These are phyloP conservation scores for Sporormia fimetaria DNA, from an alignment of 495 filamentous ascomycete genomes.

Conservation along the genomic window DNA sequence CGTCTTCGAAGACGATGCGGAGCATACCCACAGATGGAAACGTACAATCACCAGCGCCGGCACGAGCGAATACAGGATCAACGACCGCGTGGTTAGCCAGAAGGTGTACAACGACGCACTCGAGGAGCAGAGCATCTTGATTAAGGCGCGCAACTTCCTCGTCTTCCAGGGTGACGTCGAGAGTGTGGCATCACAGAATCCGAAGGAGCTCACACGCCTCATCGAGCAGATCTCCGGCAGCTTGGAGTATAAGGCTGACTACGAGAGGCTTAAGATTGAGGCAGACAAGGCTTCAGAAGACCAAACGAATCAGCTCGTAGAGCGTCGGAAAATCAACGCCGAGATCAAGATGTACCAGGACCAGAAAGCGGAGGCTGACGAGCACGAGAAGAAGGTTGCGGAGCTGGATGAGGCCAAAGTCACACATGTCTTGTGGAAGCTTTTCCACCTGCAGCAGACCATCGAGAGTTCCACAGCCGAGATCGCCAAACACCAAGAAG, in stretches of 20 bases:
- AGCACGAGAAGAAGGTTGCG: constrained; percentile 73
- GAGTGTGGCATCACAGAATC: constrained; percentile 88
- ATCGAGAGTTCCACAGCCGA: constrained; percentile 86
- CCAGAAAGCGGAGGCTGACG: constrained; percentile 92
- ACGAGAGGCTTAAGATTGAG: constrained; percentile 76
- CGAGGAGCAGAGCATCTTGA: constrained; percentile 89
- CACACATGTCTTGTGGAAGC: constrained; percentile 90
- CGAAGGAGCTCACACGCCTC: constrained; percentile 82
- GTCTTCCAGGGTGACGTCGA: constrained; percentile 99
- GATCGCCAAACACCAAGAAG: constrained; percentile 89
- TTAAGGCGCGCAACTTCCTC: constrained; percentile 94
- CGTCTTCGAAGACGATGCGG: constrained; percentile 94
- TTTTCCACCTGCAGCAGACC: constrained; percentile 86
- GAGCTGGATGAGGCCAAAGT: constrained; percentile 88
- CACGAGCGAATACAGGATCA: constrained; percentile 91
- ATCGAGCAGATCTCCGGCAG: constrained; percentile 98
- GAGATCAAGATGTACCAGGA: constrained; percentile 97
- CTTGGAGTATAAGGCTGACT: constrained; percentile 89
- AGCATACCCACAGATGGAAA: constrained; percentile 92
- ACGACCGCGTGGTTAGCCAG: constrained; percentile 76
- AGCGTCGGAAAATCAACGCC: constrained; percentile 87
- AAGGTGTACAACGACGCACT: constrained; percentile 88
- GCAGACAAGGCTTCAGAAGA: constrained; percentile 80
- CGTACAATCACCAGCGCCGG: constrained; percentile 81
- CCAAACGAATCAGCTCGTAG: constrained; percentile 72